These are phyloP conservation scores for Yamadazyma kanchanaburiensis DNA, from an alignment of 1,139 yeast species.

Conservation along the genomic window DNA sequence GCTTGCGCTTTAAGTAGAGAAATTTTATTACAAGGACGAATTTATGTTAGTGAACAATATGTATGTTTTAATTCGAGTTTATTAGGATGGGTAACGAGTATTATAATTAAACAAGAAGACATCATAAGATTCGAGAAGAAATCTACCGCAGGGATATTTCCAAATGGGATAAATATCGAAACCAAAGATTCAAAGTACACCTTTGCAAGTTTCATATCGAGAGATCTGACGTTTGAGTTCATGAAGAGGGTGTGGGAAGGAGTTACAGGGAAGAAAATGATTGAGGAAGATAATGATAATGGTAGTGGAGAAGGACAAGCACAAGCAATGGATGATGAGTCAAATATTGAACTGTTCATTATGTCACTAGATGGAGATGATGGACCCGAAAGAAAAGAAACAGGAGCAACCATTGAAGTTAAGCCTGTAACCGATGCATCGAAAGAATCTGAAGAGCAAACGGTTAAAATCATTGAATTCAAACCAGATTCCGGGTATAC, in stretches of 20 bases:
- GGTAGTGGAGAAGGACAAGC: slow-evolving; percentile 4
- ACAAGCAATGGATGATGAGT: slow-evolving; percentile 5
- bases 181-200: slow-evolving; percentile 66
- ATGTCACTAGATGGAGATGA: slow-evolving; percentile 33
- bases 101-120: slow-evolving; percentile 71
- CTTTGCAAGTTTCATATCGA: slow-evolving; percentile 83
- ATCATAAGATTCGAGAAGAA: slow-evolving; percentile 73
- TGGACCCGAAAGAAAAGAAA: background rate
- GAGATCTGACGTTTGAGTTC: slow-evolving; percentile 75
- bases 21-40: slow-evolving; percentile 84
- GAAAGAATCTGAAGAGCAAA: slow-evolving; percentile 9
- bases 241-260: slow-evolving; percentile 57
- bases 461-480: slow-evolving; percentile 20
- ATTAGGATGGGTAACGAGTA: slow-evolving; percentile 87
- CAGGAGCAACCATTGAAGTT: no score
- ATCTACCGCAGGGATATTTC: slow-evolving; percentile 84
- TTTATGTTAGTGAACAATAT: slow-evolving; percentile 77
- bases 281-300: slow-evolving; percentile 8
- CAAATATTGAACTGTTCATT: slow-evolving; percentile 26
- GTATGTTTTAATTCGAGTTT: slow-evolving; percentile 90
- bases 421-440: slow-evolving; percentile 14
- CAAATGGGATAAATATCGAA: slow-evolving; percentile 81
- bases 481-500: slow-evolving; percentile 29
- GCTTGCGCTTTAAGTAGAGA: slow-evolving; percentile 89
- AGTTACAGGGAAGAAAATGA: slow-evolving; percentile 22